Evolutionary conservation across 805 yeast species (phyloP), one percentile per base, ranked within the genome.

Genomic region (Metschnikowia lochheadii): DNA sequence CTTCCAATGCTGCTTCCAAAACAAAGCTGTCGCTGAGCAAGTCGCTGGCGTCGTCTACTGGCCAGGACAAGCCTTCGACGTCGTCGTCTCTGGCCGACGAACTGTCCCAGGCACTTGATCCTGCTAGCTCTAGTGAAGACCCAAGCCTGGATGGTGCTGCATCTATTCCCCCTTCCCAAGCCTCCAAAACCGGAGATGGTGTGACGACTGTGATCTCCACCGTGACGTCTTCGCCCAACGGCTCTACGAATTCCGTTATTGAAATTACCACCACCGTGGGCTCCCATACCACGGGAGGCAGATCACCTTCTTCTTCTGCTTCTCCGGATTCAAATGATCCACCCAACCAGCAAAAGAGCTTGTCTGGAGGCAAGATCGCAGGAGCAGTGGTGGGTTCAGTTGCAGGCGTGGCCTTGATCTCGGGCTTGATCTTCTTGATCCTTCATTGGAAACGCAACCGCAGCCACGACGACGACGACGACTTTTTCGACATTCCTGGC

Each of bases 331-430:
- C 51, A 26, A 46, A 41, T 15, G 55, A 55, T 44, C 53, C 63
- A 10, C 31, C 46, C 15, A 44, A 34, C 14, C 34, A 45, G 26
- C 44, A 52, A 31, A 33, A 31, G 33, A 48, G 50, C 13, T 50
- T 71, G n/a, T 66, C 74, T 2, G 66, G 67, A 2, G 77, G 77
- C 11, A 69, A 67, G 23, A 72, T 73, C 44, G 77, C 71, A 3
- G 78, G 78, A 8, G 68, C 68, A 1, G 76, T 70, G 2, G 67
- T 73, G n/a, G 78, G 77, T 4, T 58, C 70, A 5, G 57, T 72
- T 4, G 74, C 66, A 0, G 78, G 78, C 5, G 68, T 62, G 7
- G 71, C 63, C 18, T 35, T 61, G 15, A 26, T 72, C n/a, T 56
- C 65, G 18, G 68, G 61, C 3, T 54, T 49, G 23, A 36, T 78